phyloP scores from a whole-genome alignment of 2,329 filamentous ascomycete genomes.

The Talaromyces sp. region DNA sequence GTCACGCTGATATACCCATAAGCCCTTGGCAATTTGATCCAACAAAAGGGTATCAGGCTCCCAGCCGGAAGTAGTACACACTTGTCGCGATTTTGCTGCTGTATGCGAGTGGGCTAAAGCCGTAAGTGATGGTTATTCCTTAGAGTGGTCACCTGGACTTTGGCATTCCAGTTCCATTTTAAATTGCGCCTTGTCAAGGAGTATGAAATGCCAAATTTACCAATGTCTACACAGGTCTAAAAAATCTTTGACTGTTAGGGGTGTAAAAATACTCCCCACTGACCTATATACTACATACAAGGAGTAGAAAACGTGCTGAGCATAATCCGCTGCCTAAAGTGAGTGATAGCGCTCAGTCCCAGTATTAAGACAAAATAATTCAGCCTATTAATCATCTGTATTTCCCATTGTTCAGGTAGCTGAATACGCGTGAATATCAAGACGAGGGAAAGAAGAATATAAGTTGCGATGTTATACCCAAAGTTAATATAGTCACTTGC shows the following conservation, averaged over 20 bases:
- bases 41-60: neutral
- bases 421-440: neutral
- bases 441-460: neutral
- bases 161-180: no score
- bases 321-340: neutral
- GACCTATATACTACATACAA: neutral
- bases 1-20: neutral
- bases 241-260: neutral
- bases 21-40: neutral
- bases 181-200: neutral
- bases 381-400: no score
- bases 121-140: neutral
- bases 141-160: constrained; percentile 1
- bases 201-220: neutral
- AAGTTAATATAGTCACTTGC: neutral
- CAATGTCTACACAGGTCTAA: neutral
- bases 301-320: neutral
- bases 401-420: neutral
- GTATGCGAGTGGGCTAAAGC: neutral
- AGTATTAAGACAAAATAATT: neutral
- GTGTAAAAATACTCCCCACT: neutral
- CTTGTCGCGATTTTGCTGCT: constrained; percentile 1
- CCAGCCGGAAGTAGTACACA: neutral
- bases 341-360: neutral
- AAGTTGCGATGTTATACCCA: neutral